A percentile compares a stretch with the other conserved stretches of the same genome.
phyloP scores from a whole-genome alignment of 805 yeast species.

The Ogataea ganodermae region DNA sequence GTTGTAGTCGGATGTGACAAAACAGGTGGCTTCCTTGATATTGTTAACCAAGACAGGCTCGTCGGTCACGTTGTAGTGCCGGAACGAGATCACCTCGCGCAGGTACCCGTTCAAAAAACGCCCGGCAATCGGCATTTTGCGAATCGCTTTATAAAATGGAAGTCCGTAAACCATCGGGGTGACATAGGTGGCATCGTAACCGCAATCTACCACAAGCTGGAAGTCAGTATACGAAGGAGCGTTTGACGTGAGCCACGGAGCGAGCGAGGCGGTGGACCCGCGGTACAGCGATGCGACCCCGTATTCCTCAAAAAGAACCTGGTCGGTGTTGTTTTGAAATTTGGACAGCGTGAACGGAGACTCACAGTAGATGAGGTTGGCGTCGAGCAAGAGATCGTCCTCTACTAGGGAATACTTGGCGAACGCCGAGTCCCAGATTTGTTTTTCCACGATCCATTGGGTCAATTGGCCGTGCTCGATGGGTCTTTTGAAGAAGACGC shows the following conservation, averaged over 20 bases:
- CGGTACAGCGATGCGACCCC: constrained; percentile 74
- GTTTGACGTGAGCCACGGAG: constrained; percentile 56
- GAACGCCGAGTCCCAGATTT: constrained; percentile 85
- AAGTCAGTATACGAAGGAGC: constrained; percentile 48
- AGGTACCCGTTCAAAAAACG: constrained; percentile 77
- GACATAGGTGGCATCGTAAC: constrained; percentile 84
- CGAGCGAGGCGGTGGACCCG: constrained; percentile 58
- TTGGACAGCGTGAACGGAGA: constrained; percentile 80
- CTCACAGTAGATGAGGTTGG: constrained; percentile 73
- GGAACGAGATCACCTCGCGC: constrained; percentile 80
- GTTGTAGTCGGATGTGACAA: constrained; percentile 62
- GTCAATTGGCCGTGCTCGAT: constrained; percentile 84
- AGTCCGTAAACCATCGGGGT: constrained; percentile 81
- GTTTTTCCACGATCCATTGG: constrained; percentile 88
- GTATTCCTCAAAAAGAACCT: constrained; percentile 91
- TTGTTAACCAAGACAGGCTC: constrained; percentile 83
- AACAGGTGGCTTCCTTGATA: constrained; percentile 78
- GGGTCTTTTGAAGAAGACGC: constrained; percentile 76
- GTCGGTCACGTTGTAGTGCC: constrained; percentile 92
- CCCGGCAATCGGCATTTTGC: constrained; percentile 85
- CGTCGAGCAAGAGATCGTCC: constrained; percentile 47
- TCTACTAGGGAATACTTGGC: constrained; percentile 38
- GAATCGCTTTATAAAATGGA: constrained; percentile 74
- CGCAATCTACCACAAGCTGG: constrained; percentile 81
- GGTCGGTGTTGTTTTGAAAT: constrained; percentile 82